A percentile compares a stretch with the other conserved stretches of the same genome.
Conservation (phyloP, 208 protist species). For the Trypanosoma boissoni region DNA sequence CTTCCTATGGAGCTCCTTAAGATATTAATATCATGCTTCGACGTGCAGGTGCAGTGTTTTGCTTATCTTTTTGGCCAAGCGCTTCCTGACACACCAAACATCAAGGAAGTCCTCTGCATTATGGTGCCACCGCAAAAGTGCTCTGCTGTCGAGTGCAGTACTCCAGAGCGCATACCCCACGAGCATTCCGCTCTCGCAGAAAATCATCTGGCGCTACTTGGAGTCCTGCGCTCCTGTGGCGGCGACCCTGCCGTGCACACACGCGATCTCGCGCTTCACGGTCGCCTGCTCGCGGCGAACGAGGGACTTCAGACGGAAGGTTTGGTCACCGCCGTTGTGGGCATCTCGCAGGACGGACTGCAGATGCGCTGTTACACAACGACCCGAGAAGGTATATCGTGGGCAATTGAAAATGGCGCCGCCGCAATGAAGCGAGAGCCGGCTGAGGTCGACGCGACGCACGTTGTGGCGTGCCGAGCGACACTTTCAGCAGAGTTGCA, state of each 20-base stretch:
- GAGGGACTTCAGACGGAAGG: constrained; percentile 55
- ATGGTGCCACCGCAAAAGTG: constrained; percentile 86
- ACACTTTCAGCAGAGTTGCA: constrained; percentile 58
- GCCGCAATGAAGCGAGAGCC: constrained; percentile 51
- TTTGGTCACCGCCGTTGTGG: constrained; percentile 38
- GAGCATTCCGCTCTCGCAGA: constrained; percentile 52
- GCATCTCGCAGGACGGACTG: constrained; percentile 65
- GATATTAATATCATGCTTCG: constrained; percentile 70
- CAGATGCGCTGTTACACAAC: constrained; percentile 73
- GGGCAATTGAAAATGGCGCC: constrained; percentile 56
- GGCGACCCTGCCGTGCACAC: constrained; percentile 64
- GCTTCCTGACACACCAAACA: constrained; percentile 75
- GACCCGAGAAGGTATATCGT: constrained; percentile 76
- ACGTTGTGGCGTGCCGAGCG: constrained; percentile 56
- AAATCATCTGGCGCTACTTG: constrained; percentile 74
- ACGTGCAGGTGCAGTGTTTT: constrained; percentile 81
- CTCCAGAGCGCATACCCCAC: constrained; percentile 62
- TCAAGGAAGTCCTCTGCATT: constrained; percentile 86
- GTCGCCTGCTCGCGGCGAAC: constrained; percentile 64
- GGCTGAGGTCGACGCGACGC: constrained; percentile 42
- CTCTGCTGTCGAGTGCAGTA: constrained; percentile 59
- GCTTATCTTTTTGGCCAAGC: constrained; percentile 87
- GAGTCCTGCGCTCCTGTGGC: constrained; percentile 68
- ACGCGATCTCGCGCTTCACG: constrained; percentile 80
- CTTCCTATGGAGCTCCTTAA: constrained; percentile 75